Evolutionary conservation across 352 stramenopile genomes (phyloP).

Genomic region (Globisporangium uncinulatum): DNA sequence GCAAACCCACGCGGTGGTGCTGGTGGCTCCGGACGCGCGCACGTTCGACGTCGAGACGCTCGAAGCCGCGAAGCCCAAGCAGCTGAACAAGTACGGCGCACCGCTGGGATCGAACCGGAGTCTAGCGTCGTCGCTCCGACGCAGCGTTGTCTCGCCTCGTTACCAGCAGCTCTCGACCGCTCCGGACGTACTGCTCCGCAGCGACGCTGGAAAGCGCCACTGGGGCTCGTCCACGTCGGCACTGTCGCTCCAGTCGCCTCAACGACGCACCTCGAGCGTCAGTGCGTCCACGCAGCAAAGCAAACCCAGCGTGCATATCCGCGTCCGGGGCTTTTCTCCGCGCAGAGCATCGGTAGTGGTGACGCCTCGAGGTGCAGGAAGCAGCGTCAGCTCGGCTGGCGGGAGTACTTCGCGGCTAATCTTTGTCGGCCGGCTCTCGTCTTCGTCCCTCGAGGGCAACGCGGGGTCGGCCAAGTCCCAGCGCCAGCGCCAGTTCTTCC

Average conservation of each 20-base stretch:
- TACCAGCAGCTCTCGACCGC: constrained; percentile 19
- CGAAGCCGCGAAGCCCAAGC: constrained; percentile 2
- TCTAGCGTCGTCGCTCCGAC: constrained; percentile 5
- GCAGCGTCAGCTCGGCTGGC: background rate
- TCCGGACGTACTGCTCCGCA: constrained; percentile 38
- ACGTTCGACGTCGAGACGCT: constrained; percentile 18
- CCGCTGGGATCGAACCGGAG: constrained; percentile 10
- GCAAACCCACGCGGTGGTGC: constrained; percentile 20
- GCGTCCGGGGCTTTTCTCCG: background rate
- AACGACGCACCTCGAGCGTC: constrained; percentile 12
- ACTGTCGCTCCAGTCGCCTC: constrained; percentile 33
- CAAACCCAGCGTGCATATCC: constrained; percentile 6
- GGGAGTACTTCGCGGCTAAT: background rate
- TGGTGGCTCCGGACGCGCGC: constrained; percentile 15
- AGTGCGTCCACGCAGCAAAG: constrained; percentile 12
- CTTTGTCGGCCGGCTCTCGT: background rate
- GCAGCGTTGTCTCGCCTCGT: constrained; percentile 5
- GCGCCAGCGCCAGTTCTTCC: constrained; percentile 28
- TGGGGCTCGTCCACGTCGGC: constrained; percentile 39
- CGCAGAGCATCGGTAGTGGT: background rate
- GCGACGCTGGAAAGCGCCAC: constrained; percentile 33
- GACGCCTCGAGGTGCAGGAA: constrained; percentile 6
- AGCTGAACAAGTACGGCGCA: constrained; percentile 12
- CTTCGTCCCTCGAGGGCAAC: background rate
- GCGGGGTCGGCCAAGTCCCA: constrained; percentile 4